These are phyloP conservation scores for Purshia tridentata DNA, from an alignment of 306 rosid genomes.

Conservation along the genomic window DNA sequence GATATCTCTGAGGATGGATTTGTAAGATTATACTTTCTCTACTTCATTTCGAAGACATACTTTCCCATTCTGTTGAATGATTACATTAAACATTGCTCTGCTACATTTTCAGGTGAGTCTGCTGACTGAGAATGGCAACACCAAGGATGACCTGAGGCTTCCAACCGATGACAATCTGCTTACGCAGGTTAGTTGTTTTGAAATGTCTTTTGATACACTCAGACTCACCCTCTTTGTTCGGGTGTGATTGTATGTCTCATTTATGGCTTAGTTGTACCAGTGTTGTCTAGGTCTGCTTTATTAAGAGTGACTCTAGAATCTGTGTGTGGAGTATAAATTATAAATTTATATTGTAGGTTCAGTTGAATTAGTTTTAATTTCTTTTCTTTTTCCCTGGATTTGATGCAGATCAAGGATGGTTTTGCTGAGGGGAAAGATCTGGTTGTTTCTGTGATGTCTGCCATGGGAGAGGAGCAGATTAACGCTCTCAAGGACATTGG, in stretches of 20 bases:
- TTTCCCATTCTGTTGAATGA: background rate
- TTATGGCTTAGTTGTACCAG: background rate
- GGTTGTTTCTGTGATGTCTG: slow-evolving; percentile 89
- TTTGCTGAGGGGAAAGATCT: slow-evolving; percentile 85
- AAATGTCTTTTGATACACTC: background rate
- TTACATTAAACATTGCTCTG: background rate
- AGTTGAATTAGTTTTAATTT: background rate
- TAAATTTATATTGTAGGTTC: background rate
- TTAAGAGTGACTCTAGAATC: background rate
- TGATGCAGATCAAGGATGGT: slow-evolving; percentile 89
- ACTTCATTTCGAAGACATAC: background rate
- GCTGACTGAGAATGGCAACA: slow-evolving; percentile 85
- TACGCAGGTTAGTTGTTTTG: slow-evolving; percentile 53
- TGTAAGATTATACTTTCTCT: slow-evolving; percentile 44
- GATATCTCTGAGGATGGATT: slow-evolving; percentile 99
- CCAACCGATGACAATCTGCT: slow-evolving; percentile 90
- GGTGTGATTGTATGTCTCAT: background rate
- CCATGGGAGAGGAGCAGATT: slow-evolving; percentile 99
- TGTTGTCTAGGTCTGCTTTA: background rate
- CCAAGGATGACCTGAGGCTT: slow-evolving; percentile 95
- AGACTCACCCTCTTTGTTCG: background rate
- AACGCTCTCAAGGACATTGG: slow-evolving; percentile 84
- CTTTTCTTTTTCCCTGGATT: background rate
- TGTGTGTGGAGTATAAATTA: background rate
- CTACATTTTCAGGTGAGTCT: slow-evolving; percentile 70